These are phyloP conservation scores for Macadamia tetraphylla DNA, from an alignment of 164 flowering plant species.

Conservation along the genomic window DNA sequence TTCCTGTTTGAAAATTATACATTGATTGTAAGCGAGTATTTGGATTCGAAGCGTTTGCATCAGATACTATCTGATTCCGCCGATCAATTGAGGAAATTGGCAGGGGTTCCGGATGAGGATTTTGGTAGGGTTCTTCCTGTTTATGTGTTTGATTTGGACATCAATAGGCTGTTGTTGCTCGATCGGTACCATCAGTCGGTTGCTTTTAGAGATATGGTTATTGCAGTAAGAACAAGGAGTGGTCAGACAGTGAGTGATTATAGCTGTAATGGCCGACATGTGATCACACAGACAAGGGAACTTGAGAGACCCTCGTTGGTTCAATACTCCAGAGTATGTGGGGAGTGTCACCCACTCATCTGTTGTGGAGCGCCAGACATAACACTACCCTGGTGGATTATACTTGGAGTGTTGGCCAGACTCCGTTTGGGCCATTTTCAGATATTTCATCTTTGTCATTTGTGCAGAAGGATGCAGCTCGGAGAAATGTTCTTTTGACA, in stretches of 20 bases:
- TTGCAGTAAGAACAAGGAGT: slow-evolving; percentile 83
- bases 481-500: slow-evolving; percentile 74
- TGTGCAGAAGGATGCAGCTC: slow-evolving; percentile 95
- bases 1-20: slow-evolving; percentile 92
- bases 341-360: slow-evolving; percentile 97
- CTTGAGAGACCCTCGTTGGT: slow-evolving; percentile 88
- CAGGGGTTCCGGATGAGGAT: slow-evolving; percentile 59
- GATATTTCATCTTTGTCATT: slow-evolving; percentile 67
- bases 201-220: slow-evolving; percentile 91
- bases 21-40: slow-evolving; percentile 87
- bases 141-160: slow-evolving; percentile 90
- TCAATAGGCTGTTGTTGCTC: slow-evolving; percentile 51
- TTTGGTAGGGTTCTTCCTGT: slow-evolving; percentile 76
- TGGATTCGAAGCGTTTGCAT: slow-evolving; percentile 93
- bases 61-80: slow-evolving; percentile 65
- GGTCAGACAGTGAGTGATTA: slow-evolving; percentile 94
- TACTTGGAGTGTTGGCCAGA: slow-evolving; percentile 96
- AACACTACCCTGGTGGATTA: slow-evolving; percentile 80
- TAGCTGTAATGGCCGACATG: slow-evolving; percentile 89
- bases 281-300: slow-evolving; percentile 74
- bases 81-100: slow-evolving; percentile 60
- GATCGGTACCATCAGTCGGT: slow-evolving; percentile 92
- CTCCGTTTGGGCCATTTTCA: slow-evolving; percentile 98
- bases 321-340: slow-evolving; percentile 94
- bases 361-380: slow-evolving; percentile 84